Evolutionary conservation across 352 stramenopile species (phyloP), one percentile per base, ranked within the genome.

Genomic region (Phytophthora podocarpi): DNA sequence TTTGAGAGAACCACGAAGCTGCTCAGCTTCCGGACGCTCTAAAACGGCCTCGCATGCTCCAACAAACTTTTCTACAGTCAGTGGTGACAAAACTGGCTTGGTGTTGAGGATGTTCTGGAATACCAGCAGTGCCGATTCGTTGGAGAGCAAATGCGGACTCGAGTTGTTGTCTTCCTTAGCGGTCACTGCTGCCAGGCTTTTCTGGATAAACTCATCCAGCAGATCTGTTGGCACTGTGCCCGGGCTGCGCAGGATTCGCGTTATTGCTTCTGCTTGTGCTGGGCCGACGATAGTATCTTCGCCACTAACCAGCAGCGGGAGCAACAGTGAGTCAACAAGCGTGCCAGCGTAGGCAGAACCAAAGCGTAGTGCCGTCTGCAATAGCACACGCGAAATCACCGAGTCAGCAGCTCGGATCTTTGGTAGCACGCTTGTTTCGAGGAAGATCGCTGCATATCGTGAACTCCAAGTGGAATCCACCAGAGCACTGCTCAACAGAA

Each of bases 391-490:
- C n/a, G 84, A 90, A 55, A 93, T 93, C 8, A 91, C 81, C 0
- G 80, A 89, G 1, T 80, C 53, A 34, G 81, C 81, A 10, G 46
- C 51, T 4, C 72, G 63, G 26, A 93, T 82, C 41, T 84, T 87
- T 1, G 84, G 81, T 23, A 87, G 51, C 8, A 93, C 53, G 28
- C 64, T 83, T 5, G 78, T 73, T 36, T 79, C 63, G 9, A 93
- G 57, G 32, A 86, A 93, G 18, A 88, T 65, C 0, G 67, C 64
- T 2, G 84, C 81, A 56, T 90, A 90, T 10, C 75, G 78, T 15
- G 81, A 89, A 36, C 84, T 90, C 76, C 82, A 91, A 35, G 80
- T 91, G 15, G 76, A 75, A 10, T 86, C 76, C 34, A 91, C 73
- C 8, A 93, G 50, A 7, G 67, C 60, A 32, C 78, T 93, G 21